Conservation (phyloP, 345 rosid species). For the Gossypium ekmanianum region DNA sequence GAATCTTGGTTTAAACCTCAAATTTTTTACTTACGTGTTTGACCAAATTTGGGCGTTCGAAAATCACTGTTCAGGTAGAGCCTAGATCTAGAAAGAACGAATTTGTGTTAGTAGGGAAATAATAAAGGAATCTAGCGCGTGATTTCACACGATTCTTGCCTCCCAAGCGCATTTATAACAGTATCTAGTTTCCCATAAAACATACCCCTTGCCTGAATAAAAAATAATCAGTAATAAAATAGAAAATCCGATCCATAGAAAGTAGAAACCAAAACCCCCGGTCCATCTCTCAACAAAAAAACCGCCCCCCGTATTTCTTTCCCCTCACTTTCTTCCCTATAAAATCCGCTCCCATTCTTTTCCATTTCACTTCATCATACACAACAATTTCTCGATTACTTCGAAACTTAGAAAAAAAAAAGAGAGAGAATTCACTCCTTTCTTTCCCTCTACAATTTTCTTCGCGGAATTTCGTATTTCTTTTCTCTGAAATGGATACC, state of each 20-base stretch:
- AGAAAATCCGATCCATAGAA: neutral
- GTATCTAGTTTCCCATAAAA: neutral
- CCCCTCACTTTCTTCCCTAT: neutral
- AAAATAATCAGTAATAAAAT: too few relatives aligned
- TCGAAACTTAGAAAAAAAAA: too few relatives aligned
- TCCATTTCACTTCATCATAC: neutral
- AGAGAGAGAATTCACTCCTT: neutral
- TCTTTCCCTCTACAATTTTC: neutral
- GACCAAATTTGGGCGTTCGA: too few relatives aligned
- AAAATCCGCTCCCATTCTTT: neutral
- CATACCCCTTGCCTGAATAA: too few relatives aligned
- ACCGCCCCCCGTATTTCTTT: slow-evolving; percentile 9
- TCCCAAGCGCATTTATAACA: too few relatives aligned
- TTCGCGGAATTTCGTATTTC: neutral
- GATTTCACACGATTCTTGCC: too few relatives aligned
- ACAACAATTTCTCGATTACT: neutral
- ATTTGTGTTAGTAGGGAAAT: too few relatives aligned
- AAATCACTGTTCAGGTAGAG: too few relatives aligned
- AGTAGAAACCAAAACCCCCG: neutral
- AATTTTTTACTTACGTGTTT: too few relatives aligned
- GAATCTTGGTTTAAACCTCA: too few relatives aligned
- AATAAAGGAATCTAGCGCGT: too few relatives aligned
- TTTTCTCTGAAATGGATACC: slow-evolving; percentile 40
- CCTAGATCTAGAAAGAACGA: too few relatives aligned
- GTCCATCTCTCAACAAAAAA: neutral